Conservation (phyloP, 1,284 basidiomycete species). For the Ceratobasidium sp. region DNA sequence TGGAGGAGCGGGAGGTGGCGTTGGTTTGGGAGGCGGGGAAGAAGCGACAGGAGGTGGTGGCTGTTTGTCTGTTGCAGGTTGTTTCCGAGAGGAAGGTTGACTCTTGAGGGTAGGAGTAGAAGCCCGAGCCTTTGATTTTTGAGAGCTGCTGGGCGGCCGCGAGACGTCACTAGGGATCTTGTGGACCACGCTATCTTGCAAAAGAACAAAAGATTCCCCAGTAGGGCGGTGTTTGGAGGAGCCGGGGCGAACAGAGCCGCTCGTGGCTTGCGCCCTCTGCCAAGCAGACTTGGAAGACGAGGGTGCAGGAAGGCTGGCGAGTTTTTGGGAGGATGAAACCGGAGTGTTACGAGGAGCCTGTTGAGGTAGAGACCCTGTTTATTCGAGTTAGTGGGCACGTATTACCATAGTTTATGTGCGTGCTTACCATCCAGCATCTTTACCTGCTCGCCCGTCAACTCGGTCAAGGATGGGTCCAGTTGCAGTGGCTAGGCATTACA, state of each 20-base stretch:
- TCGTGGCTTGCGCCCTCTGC: conserved; percentile 60
- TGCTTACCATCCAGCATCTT: conserved; percentile 73
- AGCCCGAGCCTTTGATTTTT: conserved; percentile 31
- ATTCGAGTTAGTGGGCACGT: background rate
- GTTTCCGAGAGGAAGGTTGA: conserved; percentile 51
- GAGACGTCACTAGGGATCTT: conserved; percentile 66
- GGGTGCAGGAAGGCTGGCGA: conserved; percentile 68
- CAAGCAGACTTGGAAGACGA: conserved; percentile 71
- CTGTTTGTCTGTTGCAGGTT: conserved; percentile 50
- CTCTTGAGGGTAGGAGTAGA: conserved; percentile 48
- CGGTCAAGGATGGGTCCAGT: conserved; percentile 86
- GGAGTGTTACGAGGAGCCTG: conserved; percentile 55
- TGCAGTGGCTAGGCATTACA: conserved; percentile 71
- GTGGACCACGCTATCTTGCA: conserved; percentile 82
- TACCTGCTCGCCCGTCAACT: conserved; percentile 86
- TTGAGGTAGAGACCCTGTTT: conserved; percentile 68
- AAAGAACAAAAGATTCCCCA: conserved; percentile 89
- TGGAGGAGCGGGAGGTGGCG: conserved; percentile 47
- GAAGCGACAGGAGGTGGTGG: conserved; percentile 52
- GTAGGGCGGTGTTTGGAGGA: conserved; percentile 56
- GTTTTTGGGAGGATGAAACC: conserved; percentile 66
- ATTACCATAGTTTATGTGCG: background rate
- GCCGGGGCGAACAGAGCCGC: conserved; percentile 50
- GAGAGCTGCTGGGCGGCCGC: conserved; percentile 54
- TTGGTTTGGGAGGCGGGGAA: conserved; percentile 63